These are phyloP conservation scores for Herpetospermum pedunculosum DNA, from an alignment of 306 rosid genomes.

Conservation along the genomic window DNA sequence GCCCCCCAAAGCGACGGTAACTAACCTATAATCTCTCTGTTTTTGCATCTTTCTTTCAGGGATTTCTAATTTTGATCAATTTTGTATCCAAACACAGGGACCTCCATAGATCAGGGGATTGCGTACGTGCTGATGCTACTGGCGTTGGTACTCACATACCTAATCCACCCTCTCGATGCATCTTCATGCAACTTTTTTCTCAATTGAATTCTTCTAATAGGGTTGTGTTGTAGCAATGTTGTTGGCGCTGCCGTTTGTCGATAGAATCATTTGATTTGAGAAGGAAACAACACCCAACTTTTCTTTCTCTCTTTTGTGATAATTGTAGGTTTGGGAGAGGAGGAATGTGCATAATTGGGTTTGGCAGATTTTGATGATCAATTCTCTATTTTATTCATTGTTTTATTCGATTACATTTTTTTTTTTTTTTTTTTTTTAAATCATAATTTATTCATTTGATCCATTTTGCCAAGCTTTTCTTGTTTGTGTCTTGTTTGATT, in stretches of 20 bases:
- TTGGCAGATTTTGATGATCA: not conserved
- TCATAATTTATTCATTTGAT: not conserved
- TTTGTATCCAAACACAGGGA: constrained; percentile 27
- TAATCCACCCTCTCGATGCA: constrained; percentile 65
- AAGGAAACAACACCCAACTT: not conserved
- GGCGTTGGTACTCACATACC: constrained; percentile 73
- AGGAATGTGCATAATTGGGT: not conserved
- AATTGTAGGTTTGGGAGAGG: not conserved
- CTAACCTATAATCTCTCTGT: no score
- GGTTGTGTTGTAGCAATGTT: not conserved
- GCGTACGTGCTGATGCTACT: constrained; percentile 67
- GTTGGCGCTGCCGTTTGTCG: not conserved
- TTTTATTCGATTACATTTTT: not conserved
- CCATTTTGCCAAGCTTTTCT: not conserved
- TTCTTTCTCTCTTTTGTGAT: not conserved
- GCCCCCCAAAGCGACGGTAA: constrained; percentile 69
- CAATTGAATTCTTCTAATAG: not conserved
- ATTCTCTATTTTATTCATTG: not conserved
- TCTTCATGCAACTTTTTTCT: constrained; percentile 30
- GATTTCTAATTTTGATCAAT: not conserved
- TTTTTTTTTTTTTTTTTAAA: not conserved
- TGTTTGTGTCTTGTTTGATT: not conserved
- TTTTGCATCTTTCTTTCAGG: no score
- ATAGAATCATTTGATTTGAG: not conserved
- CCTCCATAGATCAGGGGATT: constrained; percentile 72